phyloP scores from a whole-genome alignment of 768 basidiomycete genomes.

The Auricularia cornea region DNA sequence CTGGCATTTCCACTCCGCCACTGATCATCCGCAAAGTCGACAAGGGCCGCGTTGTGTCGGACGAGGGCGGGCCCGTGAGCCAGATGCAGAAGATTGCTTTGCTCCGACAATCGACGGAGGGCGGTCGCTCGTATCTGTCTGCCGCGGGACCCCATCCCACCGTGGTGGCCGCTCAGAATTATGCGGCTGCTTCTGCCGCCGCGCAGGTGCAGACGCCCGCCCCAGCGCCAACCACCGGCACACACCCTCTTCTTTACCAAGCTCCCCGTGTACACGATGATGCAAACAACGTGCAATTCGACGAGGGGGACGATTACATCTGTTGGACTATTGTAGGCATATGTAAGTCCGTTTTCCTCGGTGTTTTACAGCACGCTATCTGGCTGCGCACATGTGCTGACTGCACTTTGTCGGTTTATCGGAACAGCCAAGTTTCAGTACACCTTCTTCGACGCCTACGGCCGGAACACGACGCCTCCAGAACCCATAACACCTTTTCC shows the following conservation, averaged over 20 bases:
- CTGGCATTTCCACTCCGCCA: conserved; percentile 78
- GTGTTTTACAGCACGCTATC: background rate
- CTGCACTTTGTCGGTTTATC: too few relatives aligned
- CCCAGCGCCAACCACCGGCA: conserved; percentile 37
- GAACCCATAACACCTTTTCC: conserved; percentile 85
- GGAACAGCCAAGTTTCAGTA: conserved; percentile 81
- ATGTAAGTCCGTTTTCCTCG: conserved; percentile 39
- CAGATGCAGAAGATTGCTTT: conserved; percentile 96
- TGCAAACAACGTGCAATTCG: conserved; percentile 61
- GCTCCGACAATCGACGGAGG: conserved; percentile 66
- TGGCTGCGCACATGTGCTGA: too few relatives aligned
- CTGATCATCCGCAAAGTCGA: conserved; percentile 89
- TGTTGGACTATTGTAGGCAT: conserved; percentile 97
- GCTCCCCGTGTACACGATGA: conserved; percentile 76
- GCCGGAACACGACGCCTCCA: conserved; percentile 68
- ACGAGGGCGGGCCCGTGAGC: conserved; percentile 86
- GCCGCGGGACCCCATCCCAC: conserved; percentile 69
- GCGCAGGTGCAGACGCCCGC: background rate
- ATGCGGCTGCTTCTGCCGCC: background rate
- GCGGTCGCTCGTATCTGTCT: conserved; percentile 78
- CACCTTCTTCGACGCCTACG: conserved; percentile 87
- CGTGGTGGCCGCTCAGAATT: conserved; percentile 17
- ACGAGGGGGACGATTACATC: conserved; percentile 90
- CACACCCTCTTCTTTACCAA: conserved; percentile 73
- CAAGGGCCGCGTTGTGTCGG: conserved; percentile 77